Evolutionary conservation across 768 basidiomycete species (phyloP).

Genomic region (Melanogaster broomeanus): DNA sequence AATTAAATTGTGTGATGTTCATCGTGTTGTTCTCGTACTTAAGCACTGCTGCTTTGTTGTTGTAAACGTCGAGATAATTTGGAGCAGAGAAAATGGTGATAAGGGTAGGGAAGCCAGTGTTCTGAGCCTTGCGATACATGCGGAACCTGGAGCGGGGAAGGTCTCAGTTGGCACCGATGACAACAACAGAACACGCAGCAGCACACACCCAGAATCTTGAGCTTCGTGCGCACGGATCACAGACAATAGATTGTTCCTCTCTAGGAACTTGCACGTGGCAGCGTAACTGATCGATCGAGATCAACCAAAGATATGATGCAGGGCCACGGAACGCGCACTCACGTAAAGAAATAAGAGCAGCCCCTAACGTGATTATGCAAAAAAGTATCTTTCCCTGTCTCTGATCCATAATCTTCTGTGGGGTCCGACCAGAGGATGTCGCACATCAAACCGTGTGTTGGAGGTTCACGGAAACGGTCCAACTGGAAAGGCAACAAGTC

Average conservation of each 20-base stretch:
- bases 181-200: not conserved
- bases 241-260: constrained; percentile 87
- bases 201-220: constrained; percentile 85
- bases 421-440: constrained; percentile 79
- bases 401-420: constrained; percentile 68
- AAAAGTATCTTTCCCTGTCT: constrained; percentile 66
- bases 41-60: constrained; percentile 95
- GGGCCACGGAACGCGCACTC: constrained; percentile 16
- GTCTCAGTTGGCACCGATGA: not conserved
- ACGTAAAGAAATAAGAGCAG: constrained; percentile 79
- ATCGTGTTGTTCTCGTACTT: constrained; percentile 97
- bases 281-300: constrained; percentile 53
- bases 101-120: constrained; percentile 92
- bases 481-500: constrained; percentile 40
- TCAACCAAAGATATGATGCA: not conserved
- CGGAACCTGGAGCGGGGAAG: constrained; percentile 56
- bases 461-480: constrained; percentile 73
- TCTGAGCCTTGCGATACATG: constrained; percentile 93
- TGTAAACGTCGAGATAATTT: constrained; percentile 94
- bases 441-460: constrained; percentile 74
- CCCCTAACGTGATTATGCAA: constrained; percentile 74
- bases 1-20: constrained; percentile 88
- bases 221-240: constrained; percentile 97
- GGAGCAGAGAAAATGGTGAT: constrained; percentile 99
- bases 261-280: constrained; percentile 92